Conservation (phyloP, 139 green algal genomes). For the Chlorella sorokiniana region DNA sequence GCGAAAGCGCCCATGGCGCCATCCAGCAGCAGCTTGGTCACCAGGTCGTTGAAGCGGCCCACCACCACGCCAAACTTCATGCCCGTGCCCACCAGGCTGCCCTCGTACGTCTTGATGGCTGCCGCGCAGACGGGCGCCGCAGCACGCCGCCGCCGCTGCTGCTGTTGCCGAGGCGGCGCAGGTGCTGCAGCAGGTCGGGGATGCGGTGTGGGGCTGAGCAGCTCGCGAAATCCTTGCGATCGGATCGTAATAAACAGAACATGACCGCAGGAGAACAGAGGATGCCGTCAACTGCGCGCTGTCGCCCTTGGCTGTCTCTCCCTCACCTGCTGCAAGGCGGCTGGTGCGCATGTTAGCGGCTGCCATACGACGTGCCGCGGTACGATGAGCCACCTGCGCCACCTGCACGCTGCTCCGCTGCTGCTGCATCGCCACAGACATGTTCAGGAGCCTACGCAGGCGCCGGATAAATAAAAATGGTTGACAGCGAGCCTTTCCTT, state of each 20-base stretch:
- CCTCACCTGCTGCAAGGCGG: constrained; percentile 18
- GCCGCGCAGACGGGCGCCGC: not conserved
- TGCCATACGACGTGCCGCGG: not conserved
- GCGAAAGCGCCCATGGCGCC: constrained; percentile 82
- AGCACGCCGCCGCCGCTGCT: not conserved
- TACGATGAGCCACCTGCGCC: not conserved
- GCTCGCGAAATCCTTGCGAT: not conserved
- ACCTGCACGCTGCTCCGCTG: not conserved
- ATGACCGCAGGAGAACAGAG: too few relatives aligned
- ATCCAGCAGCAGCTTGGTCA: constrained; percentile 92
- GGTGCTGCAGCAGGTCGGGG: not conserved
- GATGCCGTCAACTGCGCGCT: too few relatives aligned
- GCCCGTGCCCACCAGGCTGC: constrained; percentile 42
- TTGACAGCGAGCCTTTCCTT: too few relatives aligned
- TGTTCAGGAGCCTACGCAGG: not conserved
- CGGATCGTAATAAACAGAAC: too few relatives aligned
- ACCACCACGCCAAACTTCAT: constrained; percentile 81
- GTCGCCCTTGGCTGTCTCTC: too few relatives aligned
- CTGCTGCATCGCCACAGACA: not conserved
- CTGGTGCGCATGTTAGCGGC: not conserved
- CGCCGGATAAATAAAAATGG: too few relatives aligned
- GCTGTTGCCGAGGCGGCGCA: not conserved
- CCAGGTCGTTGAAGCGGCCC: constrained; percentile 92
- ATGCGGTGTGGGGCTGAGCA: not conserved
- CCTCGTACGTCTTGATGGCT: constrained; percentile 14